These are phyloP conservation scores for Trametes maxima DNA, from an alignment of 768 basidiomycete species.

Conservation along the genomic window DNA sequence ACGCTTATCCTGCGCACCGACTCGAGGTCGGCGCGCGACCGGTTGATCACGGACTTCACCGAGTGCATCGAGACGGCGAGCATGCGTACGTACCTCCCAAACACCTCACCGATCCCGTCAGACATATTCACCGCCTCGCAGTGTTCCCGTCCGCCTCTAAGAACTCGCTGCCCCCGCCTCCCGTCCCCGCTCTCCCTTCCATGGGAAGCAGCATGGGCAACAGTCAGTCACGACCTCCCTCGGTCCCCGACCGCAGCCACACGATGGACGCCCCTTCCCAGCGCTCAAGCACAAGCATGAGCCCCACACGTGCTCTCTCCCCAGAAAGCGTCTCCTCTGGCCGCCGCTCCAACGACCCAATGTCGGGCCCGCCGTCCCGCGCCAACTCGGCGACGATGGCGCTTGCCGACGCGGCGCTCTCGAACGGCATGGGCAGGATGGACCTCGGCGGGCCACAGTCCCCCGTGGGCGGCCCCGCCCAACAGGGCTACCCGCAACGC, in stretches of 20 bases:
- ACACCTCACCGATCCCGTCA: constrained; percentile 6
- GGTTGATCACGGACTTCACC: constrained; percentile 66
- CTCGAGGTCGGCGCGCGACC: constrained; percentile 59
- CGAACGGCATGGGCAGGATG: constrained; percentile 14
- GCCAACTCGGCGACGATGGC: constrained; percentile 17
- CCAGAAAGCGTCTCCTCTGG: constrained; percentile 15
- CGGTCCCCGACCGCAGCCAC: constrained; percentile 11
- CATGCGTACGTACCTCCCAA: constrained; percentile 53
- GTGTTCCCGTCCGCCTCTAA: constrained; percentile 46
- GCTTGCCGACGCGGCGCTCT: constrained; percentile 22
- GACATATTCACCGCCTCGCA: constrained; percentile 3
- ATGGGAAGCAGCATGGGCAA: constrained; percentile 18
- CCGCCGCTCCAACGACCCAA: constrained; percentile 16
- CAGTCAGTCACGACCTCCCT: constrained; percentile 31
- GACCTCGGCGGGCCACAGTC: constrained; percentile 12
- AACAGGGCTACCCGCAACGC: constrained; percentile 26
- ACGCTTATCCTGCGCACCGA: constrained; percentile 66
- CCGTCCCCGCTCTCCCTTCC: constrained; percentile 53
- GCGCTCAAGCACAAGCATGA: constrained; percentile 23
- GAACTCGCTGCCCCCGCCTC: constrained; percentile 67
- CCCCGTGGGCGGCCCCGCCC: neutral
- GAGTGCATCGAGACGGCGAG: constrained; percentile 86
- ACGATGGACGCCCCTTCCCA: constrained; percentile 13
- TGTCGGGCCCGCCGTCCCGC: constrained; percentile 15
- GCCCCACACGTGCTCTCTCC: constrained; percentile 26